A percentile compares a stretch with the other conserved stretches of the same genome.
Conservation (phyloP, 192 early-diverging fungal species). For the Coemansia asiatica region DNA sequence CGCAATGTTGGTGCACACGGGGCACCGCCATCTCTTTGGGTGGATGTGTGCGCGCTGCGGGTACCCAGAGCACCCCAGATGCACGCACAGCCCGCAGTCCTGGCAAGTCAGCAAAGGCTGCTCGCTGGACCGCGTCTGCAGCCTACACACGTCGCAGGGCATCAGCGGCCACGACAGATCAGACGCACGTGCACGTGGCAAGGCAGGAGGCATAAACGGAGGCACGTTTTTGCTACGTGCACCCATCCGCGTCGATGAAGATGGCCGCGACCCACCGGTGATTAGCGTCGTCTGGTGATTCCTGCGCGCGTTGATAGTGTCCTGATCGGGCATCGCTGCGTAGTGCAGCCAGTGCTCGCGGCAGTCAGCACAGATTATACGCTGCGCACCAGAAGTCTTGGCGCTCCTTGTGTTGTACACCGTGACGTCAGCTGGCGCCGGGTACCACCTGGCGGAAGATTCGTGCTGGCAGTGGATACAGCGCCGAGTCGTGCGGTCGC, state of each 20-base stretch:
- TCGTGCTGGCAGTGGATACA: slow-evolving; percentile 46
- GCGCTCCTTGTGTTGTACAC: slow-evolving; percentile 39
- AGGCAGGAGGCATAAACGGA: slow-evolving; percentile 4
- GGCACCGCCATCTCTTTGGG: slow-evolving; percentile 57
- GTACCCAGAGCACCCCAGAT: slow-evolving; percentile 46
- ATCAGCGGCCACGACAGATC: slow-evolving; percentile 31
- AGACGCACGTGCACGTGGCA: slow-evolving; percentile 2
- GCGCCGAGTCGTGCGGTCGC: slow-evolving; percentile 1
- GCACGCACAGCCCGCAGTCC: slow-evolving; percentile 53
- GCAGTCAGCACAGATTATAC: slow-evolving; percentile 46
- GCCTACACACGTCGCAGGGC: slow-evolving; percentile 40
- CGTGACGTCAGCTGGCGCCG: slow-evolving; percentile 30
- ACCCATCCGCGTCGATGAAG: background rate
- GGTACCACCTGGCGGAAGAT: slow-evolving; percentile 25
- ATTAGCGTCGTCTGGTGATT: background rate
- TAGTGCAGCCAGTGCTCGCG: slow-evolving; percentile 47
- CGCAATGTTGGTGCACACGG: slow-evolving; percentile 62
- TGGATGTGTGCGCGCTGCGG: slow-evolving; percentile 18
- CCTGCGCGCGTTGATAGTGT: slow-evolving; percentile 32
- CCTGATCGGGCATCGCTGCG: slow-evolving; percentile 44
- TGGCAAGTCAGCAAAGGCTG: slow-evolving; percentile 33
- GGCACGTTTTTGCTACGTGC: background rate
- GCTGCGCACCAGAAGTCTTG: slow-evolving; percentile 20
- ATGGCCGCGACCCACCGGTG: background rate
- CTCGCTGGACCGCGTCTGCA: slow-evolving; percentile 11